phyloP scores from a whole-genome alignment of 2,329 filamentous ascomycete genomes.

The Trichothecium roseum region DNA sequence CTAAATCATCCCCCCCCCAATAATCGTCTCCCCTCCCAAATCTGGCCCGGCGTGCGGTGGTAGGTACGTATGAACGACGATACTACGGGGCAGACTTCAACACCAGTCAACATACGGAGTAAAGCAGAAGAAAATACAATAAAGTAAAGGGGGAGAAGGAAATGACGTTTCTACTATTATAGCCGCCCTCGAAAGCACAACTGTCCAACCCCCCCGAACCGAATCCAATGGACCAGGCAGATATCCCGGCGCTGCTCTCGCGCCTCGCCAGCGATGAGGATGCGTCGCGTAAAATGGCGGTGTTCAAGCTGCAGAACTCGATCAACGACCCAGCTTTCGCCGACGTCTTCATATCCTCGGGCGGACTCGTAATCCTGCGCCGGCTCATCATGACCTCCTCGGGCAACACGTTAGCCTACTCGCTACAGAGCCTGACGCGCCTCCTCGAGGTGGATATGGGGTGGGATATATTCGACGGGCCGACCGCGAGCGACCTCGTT shows the following conservation, averaged over 20 bases:
- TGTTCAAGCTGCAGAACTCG: slow-evolving; percentile 91
- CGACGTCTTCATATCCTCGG: slow-evolving; percentile 87
- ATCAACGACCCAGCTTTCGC: slow-evolving; percentile 96
- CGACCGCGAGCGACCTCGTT: slow-evolving; percentile 54
- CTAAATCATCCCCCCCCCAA: no score
- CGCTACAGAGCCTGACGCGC: slow-evolving; percentile 77
- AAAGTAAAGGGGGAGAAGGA: background rate
- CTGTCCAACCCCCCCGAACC: background rate
- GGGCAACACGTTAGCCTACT: slow-evolving; percentile 93
- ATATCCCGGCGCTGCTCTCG: slow-evolving; percentile 54
- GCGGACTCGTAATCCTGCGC: slow-evolving; percentile 71
- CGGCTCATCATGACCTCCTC: slow-evolving; percentile 74
- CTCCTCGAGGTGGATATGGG: slow-evolving; percentile 95
- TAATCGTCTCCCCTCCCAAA: no score
- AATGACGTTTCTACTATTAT: slow-evolving; percentile 2
- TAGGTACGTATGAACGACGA: no score
- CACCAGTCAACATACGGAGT: no score
- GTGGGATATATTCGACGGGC: slow-evolving; percentile 74
- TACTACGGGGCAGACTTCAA: no score
- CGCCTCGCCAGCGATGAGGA: slow-evolving; percentile 65
- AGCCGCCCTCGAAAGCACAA: slow-evolving; percentile 1
- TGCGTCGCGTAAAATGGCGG: slow-evolving; percentile 93
- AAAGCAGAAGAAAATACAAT: no score
- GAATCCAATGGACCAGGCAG: slow-evolving; percentile 48
- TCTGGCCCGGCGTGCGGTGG: no score